These are phyloP conservation scores for Ilyonectria destructans DNA, from an alignment of 2,329 filamentous ascomycete genomes.

Conservation along the genomic window DNA sequence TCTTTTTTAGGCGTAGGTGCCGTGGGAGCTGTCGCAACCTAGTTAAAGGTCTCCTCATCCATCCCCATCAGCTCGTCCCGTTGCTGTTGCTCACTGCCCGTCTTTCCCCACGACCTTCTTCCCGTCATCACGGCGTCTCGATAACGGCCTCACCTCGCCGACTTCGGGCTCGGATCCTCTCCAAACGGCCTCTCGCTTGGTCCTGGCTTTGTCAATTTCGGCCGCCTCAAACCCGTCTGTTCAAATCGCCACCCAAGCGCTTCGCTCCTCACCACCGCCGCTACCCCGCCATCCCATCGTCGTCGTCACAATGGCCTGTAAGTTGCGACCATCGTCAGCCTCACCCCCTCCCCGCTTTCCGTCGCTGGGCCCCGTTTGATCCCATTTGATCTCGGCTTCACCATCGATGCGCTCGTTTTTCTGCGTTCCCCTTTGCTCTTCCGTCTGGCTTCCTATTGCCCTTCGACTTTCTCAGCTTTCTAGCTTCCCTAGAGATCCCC, in stretches of 20 bases:
- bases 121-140: conserved; percentile 23
- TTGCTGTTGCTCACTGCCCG: conserved; percentile 13
- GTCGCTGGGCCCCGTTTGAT: conserved; percentile 21
- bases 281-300: conserved; percentile 47
- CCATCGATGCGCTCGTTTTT: conserved; percentile 7
- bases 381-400: conserved; percentile 9
- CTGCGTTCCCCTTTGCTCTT: background rate
- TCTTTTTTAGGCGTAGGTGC: conserved; percentile 4
- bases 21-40: conserved; percentile 24
- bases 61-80: conserved; percentile 16
- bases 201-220: background rate
- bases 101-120: conserved; percentile 11
- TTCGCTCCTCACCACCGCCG: conserved; percentile 3
- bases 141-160: conserved; percentile 18
- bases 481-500: conserved; percentile 4
- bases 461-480: background rate
- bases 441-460: background rate
- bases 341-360: conserved; percentile 41
- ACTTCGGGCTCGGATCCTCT: conserved; percentile 14
- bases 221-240: background rate
- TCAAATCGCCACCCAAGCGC: background rate
- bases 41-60: conserved; percentile 28
- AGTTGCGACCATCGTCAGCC: conserved; percentile 50
- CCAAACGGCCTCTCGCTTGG: conserved; percentile 8
- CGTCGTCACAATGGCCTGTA: conserved; percentile 52